Evolutionary conservation across 2,329 filamentous ascomycete genomes (phyloP).

Genomic region (Phoma sp.): DNA sequence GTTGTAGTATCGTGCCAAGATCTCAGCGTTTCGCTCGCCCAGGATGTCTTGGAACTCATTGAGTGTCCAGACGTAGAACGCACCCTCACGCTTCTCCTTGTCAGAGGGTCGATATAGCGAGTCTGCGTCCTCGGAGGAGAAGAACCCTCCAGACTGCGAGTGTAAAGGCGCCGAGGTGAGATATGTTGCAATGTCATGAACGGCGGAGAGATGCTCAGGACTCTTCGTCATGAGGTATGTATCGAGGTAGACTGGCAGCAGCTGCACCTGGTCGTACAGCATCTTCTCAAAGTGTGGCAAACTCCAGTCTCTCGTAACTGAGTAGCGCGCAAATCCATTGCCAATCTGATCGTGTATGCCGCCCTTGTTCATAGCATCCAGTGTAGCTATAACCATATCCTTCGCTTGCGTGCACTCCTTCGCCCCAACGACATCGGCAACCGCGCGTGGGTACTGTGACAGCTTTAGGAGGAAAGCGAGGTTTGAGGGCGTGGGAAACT

Average conservation of each 20-base stretch:
- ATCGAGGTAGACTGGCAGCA: constrained; percentile 84
- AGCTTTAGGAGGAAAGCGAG: constrained; percentile 82
- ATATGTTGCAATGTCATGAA: constrained; percentile 87
- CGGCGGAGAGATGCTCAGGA: constrained; percentile 76
- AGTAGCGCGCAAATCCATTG: constrained; percentile 83
- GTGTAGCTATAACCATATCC: constrained; percentile 80
- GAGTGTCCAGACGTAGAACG: constrained; percentile 92
- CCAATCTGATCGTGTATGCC: constrained; percentile 79
- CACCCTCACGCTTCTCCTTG: constrained; percentile 84
- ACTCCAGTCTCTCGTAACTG: constrained; percentile 90
- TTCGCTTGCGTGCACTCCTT: constrained; percentile 76
- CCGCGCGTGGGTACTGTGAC: constrained; percentile 72
- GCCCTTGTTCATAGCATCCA: constrained; percentile 78
- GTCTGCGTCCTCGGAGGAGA: constrained; percentile 89
- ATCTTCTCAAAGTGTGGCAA: constrained; percentile 98
- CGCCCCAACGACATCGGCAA: constrained; percentile 86
- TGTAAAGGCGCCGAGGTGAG: constrained; percentile 75
- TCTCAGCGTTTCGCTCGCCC: constrained; percentile 70
- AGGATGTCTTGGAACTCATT: constrained; percentile 84
- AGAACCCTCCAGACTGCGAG: constrained; percentile 75
- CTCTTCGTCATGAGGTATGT: constrained; percentile 76
- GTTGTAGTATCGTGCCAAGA: constrained; percentile 85
- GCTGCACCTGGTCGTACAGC: constrained; percentile 88
- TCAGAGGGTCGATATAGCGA: constrained; percentile 78
- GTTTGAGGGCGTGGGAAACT: constrained; percentile 89